Conservation (phyloP, 805 yeast species). For the Saccharomyces kudriavzevii region DNA sequence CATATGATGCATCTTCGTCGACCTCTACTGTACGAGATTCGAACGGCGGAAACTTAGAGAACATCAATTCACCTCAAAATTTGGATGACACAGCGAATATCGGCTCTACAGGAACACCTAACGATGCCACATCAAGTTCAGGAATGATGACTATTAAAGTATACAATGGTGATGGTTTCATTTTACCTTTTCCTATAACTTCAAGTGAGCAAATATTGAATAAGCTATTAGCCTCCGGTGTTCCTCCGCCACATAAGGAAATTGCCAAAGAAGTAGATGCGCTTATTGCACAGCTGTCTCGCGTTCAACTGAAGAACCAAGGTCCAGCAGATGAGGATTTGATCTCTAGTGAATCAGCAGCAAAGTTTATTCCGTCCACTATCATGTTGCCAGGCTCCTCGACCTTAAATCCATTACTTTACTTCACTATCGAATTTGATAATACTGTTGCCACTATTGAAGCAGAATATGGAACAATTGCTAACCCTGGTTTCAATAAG, state of each 20-base stretch:
- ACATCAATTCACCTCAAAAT: not conserved
- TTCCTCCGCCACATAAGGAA: slow-evolving; percentile 17
- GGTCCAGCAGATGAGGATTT: slow-evolving; percentile 31
- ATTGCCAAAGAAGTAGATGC: slow-evolving; percentile 17
- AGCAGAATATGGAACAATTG: slow-evolving; percentile 75
- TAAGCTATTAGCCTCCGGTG: slow-evolving; percentile 57
- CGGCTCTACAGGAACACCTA: slow-evolving; percentile 4
- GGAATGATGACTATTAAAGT: slow-evolving; percentile 74
- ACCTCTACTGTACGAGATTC: slow-evolving; percentile 16
- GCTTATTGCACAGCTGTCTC: slow-evolving; percentile 21
- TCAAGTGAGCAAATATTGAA: slow-evolving; percentile 55
- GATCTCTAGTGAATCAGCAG: slow-evolving; percentile 26
- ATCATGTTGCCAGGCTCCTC: slow-evolving; percentile 48
- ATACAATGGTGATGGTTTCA: slow-evolving; percentile 58
- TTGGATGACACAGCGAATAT: not conserved
- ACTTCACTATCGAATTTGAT: slow-evolving; percentile 87
- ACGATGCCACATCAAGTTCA: slow-evolving; percentile 16
- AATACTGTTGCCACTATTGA: slow-evolving; percentile 86
- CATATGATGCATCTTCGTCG: slow-evolving; percentile 20
- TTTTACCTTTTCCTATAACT: slow-evolving; percentile 62
- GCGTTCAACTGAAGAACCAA: slow-evolving; percentile 22
- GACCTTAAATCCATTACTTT: slow-evolving; percentile 59
- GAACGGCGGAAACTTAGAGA: slow-evolving; percentile 4
- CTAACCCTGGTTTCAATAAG: slow-evolving; percentile 75
- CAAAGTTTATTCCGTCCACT: slow-evolving; percentile 42